phyloP scores from a whole-genome alignment of 2,329 filamentous ascomycete genomes.

The Rasamsonia emersonii region DNA sequence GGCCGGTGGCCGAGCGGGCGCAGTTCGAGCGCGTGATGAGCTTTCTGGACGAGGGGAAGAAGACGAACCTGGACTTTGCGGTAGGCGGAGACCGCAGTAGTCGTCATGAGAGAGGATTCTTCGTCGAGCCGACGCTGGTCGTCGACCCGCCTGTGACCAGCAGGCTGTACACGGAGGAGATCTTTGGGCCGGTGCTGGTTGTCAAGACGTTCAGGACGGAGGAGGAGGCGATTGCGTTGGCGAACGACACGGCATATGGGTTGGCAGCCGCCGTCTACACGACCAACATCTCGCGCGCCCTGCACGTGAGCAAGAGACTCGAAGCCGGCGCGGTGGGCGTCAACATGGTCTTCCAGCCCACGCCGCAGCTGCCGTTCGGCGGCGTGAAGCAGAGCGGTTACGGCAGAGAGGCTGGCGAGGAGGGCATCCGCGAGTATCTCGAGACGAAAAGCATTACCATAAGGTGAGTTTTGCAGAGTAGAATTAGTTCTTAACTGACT shows the following conservation, averaged over 20 bases:
- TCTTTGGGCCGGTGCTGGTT: conserved; percentile 12
- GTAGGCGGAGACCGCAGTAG: conserved; percentile 2
- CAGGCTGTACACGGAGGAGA: conserved; percentile 7
- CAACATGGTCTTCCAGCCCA: conserved; percentile 14
- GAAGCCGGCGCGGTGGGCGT: conserved; percentile 14
- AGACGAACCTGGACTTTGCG: conserved; percentile 6
- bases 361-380: conserved; percentile 47
- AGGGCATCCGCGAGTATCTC: conserved; percentile 58
- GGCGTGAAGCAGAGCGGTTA: conserved; percentile 74
- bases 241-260: conserved; percentile 12
- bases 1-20: conserved; percentile 7
- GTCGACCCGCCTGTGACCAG: neutral
- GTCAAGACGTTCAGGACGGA: conserved; percentile 9
- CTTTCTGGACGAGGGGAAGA: conserved; percentile 11
- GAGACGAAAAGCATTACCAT: conserved; percentile 61
- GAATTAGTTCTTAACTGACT: no score
- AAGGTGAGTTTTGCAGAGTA: no score
- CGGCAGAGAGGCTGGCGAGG: conserved; percentile 66
- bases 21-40: conserved; percentile 8
- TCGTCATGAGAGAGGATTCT: conserved; percentile 8
- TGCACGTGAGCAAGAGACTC: conserved; percentile 9
- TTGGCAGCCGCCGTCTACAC: conserved; percentile 13
- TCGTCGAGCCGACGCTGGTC: conserved; percentile 11
- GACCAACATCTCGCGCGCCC: conserved; percentile 10
- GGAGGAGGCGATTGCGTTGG: conserved; percentile 12